Percentiles rank a stretch among this genome's conserved stretches.
phyloP scores from a whole-genome alignment of 1,284 basidiomycete species.

The Termitomyces sp. region DNA sequence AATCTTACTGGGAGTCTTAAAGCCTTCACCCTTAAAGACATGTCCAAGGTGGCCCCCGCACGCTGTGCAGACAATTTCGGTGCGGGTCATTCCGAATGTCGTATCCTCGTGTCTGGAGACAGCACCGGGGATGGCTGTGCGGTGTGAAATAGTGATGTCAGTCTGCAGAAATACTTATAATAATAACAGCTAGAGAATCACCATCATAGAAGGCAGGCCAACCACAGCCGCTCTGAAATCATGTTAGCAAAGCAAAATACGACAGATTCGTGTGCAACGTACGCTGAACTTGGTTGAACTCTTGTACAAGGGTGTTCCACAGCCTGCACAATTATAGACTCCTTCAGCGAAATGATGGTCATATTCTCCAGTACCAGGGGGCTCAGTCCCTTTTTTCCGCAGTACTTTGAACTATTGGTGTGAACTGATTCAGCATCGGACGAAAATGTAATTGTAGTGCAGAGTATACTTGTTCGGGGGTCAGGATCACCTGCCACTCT shows the following conservation, averaged over 20 bases:
- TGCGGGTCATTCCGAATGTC: slow-evolving; percentile 54
- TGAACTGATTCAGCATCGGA: neutral
- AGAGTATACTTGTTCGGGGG: slow-evolving; percentile 70
- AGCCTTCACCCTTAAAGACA: slow-evolving; percentile 90
- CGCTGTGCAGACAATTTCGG: slow-evolving; percentile 76
- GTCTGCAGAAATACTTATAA: neutral
- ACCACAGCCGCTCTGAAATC: slow-evolving; percentile 73
- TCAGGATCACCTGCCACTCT: slow-evolving; percentile 86
- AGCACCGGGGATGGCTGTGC: slow-evolving; percentile 80
- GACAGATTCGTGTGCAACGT: slow-evolving; percentile 11
- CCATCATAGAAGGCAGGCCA: slow-evolving; percentile 98
- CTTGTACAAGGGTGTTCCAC: slow-evolving; percentile 74
- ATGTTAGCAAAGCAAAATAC: neutral
- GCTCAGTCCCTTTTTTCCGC: slow-evolving; percentile 85
- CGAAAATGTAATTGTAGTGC: neutral
- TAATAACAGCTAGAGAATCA: slow-evolving; percentile 24
- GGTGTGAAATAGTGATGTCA: neutral
- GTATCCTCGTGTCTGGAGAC: slow-evolving; percentile 70
- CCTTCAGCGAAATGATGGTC: slow-evolving; percentile 66
- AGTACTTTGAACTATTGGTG: slow-evolving; percentile 75
- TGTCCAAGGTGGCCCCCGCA: slow-evolving; percentile 93
- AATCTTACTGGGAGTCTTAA: slow-evolving; percentile 60
- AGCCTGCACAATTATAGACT: slow-evolving; percentile 71
- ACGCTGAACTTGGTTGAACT: slow-evolving; percentile 85
- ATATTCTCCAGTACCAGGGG: slow-evolving; percentile 72